Conservation (phyloP, 2,329 filamentous ascomycete genomes). For the Knoxdaviesia proteae region DNA sequence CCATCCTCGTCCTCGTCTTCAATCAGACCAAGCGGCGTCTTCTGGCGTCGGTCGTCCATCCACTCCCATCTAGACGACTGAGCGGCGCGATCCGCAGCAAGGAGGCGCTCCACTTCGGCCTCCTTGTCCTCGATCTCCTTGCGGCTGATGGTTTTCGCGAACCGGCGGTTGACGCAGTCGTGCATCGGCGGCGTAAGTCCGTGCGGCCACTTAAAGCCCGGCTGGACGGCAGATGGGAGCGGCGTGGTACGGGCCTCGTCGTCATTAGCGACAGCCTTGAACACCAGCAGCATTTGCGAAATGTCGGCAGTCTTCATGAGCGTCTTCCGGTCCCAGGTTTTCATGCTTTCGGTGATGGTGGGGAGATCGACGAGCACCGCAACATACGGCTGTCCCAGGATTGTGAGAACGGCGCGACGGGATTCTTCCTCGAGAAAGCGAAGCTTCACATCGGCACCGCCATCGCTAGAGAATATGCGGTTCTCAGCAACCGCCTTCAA, state of each 20-base stretch:
- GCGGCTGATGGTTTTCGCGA: slow-evolving; percentile 63
- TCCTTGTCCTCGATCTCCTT: slow-evolving; percentile 75
- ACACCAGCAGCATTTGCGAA: slow-evolving; percentile 71
- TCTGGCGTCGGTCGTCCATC: slow-evolving; percentile 27
- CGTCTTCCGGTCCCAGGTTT: slow-evolving; percentile 74
- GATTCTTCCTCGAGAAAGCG: slow-evolving; percentile 60
- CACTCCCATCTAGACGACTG: slow-evolving; percentile 41
- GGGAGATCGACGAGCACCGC: slow-evolving; percentile 67
- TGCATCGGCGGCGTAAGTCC: slow-evolving; percentile 78
- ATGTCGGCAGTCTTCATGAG: slow-evolving; percentile 82
- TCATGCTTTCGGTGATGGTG: slow-evolving; percentile 77
- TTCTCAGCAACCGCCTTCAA: slow-evolving; percentile 54
- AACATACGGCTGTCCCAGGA: slow-evolving; percentile 53
- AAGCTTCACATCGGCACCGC: slow-evolving; percentile 59
- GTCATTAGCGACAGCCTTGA: slow-evolving; percentile 44
- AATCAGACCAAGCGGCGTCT: slow-evolving; percentile 5
- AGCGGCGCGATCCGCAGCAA: slow-evolving; percentile 46
- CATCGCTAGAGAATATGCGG: slow-evolving; percentile 49
- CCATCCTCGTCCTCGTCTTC: slow-evolving; percentile 21
- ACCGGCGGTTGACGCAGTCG: slow-evolving; percentile 62
- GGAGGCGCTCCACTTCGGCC: slow-evolving; percentile 51
- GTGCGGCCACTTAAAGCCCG: slow-evolving; percentile 57
- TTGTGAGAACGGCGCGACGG: slow-evolving; percentile 49
- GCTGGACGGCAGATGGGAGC: slow-evolving; percentile 52
- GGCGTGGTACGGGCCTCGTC: slow-evolving; percentile 42